phyloP scores from a whole-genome alignment of 495 filamentous ascomycete genomes.

The Staphylotrichum longicolle region DNA sequence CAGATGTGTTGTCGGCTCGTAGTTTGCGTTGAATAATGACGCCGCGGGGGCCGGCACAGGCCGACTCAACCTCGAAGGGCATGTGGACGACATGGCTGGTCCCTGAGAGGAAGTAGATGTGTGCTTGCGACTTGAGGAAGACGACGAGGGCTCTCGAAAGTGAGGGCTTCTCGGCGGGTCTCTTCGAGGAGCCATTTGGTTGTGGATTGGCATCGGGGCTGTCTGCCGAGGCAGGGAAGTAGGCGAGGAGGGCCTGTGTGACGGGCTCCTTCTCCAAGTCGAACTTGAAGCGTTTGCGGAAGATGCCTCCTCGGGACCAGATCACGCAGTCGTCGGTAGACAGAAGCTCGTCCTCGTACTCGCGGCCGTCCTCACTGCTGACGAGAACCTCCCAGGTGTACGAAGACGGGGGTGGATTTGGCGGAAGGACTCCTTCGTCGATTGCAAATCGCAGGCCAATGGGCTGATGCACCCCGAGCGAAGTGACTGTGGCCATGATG shows the following conservation, averaged over 20 bases:
- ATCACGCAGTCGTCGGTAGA: constrained; percentile 79
- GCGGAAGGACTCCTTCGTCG: constrained; percentile 71
- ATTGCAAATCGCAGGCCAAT: constrained; percentile 79
- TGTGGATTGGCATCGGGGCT: constrained; percentile 11
- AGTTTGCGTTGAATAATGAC: constrained; percentile 79
- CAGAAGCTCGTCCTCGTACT: constrained; percentile 78
- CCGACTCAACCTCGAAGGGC: constrained; percentile 88
- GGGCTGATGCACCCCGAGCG: constrained; percentile 84
- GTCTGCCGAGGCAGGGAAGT: constrained; percentile 63
- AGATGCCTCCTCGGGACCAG: constrained; percentile 84
- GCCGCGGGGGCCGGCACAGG: constrained; percentile 76
- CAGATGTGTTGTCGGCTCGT: constrained; percentile 39
- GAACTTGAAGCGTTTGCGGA: constrained; percentile 84
- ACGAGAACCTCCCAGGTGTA: constrained; percentile 68
- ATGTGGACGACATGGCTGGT: constrained; percentile 87
- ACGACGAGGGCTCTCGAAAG: constrained; percentile 77
- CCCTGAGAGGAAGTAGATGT: constrained; percentile 87
- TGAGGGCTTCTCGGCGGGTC: constrained; percentile 21
- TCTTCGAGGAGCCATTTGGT: constrained; percentile 3
- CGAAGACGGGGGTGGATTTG: constrained; percentile 60
- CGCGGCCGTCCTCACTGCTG: constrained; percentile 45
- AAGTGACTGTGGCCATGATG: constrained; percentile 80
- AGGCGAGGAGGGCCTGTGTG: constrained; percentile 77
- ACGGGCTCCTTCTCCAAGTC: constrained; percentile 83
- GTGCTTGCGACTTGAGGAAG: constrained; percentile 87